Conservation (phyloP, 2,329 filamentous ascomycete genomes). For the Arthrobotrys pseudoclavata region DNA sequence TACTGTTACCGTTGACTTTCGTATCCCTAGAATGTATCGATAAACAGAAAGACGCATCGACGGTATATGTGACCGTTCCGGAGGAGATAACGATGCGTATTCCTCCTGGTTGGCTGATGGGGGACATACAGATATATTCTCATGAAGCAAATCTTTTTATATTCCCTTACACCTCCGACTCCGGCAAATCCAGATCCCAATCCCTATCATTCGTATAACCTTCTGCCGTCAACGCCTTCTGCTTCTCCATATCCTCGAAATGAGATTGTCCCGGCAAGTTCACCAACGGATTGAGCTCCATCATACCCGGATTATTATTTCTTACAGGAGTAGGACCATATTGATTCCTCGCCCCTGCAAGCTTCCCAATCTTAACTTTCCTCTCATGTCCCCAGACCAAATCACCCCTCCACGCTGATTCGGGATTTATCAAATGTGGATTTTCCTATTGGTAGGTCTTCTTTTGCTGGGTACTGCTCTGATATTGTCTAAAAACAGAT, state of each 20-base stretch:
- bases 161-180: background rate
- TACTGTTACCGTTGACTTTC: too few relatives aligned
- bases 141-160: too few relatives aligned
- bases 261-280: constrained; percentile 4
- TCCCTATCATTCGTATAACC: constrained; percentile 33
- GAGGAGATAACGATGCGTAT: too few relatives aligned
- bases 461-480: background rate
- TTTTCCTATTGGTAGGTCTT: constrained; percentile 3
- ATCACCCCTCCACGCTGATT: constrained; percentile 16
- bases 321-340: constrained; percentile 1
- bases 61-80: too few relatives aligned
- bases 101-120: too few relatives aligned
- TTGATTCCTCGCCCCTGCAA: background rate
- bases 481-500: background rate
- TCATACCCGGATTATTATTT: constrained; percentile 40
- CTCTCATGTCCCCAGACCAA: constrained; percentile 13
- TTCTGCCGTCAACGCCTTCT: constrained; percentile 5
- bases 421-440: background rate
- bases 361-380: constrained; percentile 38
- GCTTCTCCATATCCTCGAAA: constrained; percentile 30
- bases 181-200: constrained; percentile 45
- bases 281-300: constrained; percentile 36
- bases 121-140: too few relatives aligned
- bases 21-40: too few relatives aligned
- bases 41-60: too few relatives aligned